phyloP scores from a whole-genome alignment of 306 rosid genomes.

The Glycine latifolia region DNA sequence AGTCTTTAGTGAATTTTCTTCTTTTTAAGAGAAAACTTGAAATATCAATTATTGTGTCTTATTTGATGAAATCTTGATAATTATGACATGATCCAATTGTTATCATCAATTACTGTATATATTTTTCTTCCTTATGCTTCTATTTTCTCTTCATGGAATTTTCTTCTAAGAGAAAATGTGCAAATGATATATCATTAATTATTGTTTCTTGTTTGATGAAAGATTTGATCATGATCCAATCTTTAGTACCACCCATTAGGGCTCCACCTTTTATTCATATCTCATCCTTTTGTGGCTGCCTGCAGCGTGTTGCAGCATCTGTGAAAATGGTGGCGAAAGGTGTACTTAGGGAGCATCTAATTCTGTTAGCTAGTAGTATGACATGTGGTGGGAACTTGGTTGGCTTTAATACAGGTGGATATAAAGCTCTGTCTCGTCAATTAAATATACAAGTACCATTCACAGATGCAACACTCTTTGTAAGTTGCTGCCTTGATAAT shows the following conservation, averaged over 20 bases:
- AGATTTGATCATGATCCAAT: constrained; percentile 31
- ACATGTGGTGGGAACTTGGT: constrained; percentile 87
- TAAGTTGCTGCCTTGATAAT: constrained; percentile 55
- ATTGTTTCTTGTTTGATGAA: constrained; percentile 34
- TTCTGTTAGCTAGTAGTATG: constrained; percentile 90
- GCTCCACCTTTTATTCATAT: neutral
- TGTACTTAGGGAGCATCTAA: constrained; percentile 92
- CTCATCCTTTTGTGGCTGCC: constrained; percentile 36
- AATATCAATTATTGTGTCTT: constrained; percentile 3
- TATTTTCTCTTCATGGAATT: constrained; percentile 17
- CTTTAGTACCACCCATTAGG: constrained; percentile 4
- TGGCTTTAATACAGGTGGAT: constrained; percentile 92
- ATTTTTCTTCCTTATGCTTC: neutral
- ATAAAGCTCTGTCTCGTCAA: constrained; percentile 77
- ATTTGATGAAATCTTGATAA: constrained; percentile 30
- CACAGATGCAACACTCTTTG: constrained; percentile 92
- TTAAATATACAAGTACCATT: constrained; percentile 87
- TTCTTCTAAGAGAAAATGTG: constrained; percentile 13
- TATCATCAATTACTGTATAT: no score
- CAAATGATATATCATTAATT: neutral
- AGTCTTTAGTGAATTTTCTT: constrained; percentile 30
- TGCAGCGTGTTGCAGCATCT: constrained; percentile 83
- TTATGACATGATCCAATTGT: constrained; percentile 6
- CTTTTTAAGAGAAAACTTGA: neutral
- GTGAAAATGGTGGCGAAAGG: constrained; percentile 94